phyloP scores from a whole-genome alignment of 345 rosid genomes.

The Atalantia buxifolia region DNA sequence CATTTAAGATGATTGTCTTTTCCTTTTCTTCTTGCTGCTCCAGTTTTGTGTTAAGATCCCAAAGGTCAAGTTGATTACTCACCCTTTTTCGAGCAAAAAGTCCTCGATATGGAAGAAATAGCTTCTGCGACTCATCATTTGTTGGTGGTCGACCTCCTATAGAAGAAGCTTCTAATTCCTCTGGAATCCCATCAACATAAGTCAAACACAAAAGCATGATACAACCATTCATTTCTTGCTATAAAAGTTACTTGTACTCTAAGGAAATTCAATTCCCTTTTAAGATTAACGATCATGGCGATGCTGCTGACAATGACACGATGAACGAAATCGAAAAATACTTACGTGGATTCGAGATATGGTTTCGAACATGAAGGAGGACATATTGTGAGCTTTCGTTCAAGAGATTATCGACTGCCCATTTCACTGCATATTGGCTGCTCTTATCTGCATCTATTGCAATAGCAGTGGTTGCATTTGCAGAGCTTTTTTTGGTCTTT shows the following conservation, averaged over 20 bases:
- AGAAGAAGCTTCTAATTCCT: slow-evolving; percentile 15
- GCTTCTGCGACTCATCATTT: slow-evolving; percentile 42
- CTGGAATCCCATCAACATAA: slow-evolving; percentile 15
- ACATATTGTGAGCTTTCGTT: slow-evolving; percentile 18
- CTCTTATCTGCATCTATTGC: slow-evolving; percentile 35
- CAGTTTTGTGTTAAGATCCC: not conserved
- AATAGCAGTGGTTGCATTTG: slow-evolving; percentile 43
- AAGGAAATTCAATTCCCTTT: not conserved
- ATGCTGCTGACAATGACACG: not conserved
- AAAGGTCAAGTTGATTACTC: slow-evolving; percentile 8
- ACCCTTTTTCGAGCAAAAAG: slow-evolving; percentile 79
- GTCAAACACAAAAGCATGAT: not conserved
- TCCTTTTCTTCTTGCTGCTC: not conserved
- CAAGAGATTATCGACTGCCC: slow-evolving; percentile 51
- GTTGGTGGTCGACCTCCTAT: slow-evolving; percentile 46
- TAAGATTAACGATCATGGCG: not conserved
- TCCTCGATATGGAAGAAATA: slow-evolving; percentile 67
- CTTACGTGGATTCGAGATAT: slow-evolving; percentile 24
- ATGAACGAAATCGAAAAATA: not conserved
- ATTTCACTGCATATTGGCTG: slow-evolving; percentile 55
- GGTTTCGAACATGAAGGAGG: slow-evolving; percentile 42
- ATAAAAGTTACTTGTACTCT: not conserved
- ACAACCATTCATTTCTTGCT: not conserved
- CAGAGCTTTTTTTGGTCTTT: too few species aligned
- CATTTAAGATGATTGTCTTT: not conserved